These are phyloP conservation scores for Dendrobium chrysotoxum DNA, from an alignment of 106 monocot species.

Conservation along the genomic window DNA sequence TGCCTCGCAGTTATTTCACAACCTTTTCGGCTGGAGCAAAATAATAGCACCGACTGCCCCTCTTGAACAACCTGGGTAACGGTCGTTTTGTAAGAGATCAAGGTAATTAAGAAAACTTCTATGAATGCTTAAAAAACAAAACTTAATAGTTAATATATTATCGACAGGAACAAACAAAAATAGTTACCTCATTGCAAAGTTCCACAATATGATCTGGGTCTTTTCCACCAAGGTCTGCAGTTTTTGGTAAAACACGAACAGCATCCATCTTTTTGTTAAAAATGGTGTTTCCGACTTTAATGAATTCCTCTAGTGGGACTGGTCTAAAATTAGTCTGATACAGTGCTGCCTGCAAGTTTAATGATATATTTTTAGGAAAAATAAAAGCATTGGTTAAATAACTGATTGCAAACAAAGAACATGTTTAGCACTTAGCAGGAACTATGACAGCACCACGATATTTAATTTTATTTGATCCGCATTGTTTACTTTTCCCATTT, in stretches of 20 bases:
- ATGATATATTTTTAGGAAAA: not conserved
- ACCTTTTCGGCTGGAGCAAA: slow-evolving; percentile 97
- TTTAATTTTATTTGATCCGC: not conserved
- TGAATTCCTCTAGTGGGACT: slow-evolving; percentile 88
- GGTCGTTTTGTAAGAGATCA: not conserved
- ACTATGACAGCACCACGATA: not conserved
- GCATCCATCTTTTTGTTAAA: slow-evolving; percentile 68
- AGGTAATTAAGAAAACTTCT: not conserved
- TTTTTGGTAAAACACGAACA: slow-evolving; percentile 53
- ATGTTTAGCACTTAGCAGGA: not conserved
- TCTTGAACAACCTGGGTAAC: slow-evolving; percentile 73
- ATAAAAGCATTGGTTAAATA: not conserved
- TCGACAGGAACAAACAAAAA: not conserved
- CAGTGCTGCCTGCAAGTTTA: slow-evolving; percentile 63
- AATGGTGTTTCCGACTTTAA: slow-evolving; percentile 86
- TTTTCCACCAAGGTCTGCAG: slow-evolving; percentile 77
- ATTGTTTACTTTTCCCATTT: not conserved
- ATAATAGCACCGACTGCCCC: slow-evolving; percentile 89
- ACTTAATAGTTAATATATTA: not conserved
- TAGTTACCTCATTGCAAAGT: slow-evolving; percentile 88
- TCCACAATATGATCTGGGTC: slow-evolving; percentile 96
- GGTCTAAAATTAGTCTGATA: slow-evolving; percentile 91
- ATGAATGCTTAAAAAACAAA: not conserved
- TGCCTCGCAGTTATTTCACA: slow-evolving; percentile 96
- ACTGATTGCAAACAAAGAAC: not conserved